Evolutionary conservation across 2,329 filamentous ascomycete species (phyloP), one percentile per base, ranked within the genome.

Genomic region (Zalaria sp.): DNA sequence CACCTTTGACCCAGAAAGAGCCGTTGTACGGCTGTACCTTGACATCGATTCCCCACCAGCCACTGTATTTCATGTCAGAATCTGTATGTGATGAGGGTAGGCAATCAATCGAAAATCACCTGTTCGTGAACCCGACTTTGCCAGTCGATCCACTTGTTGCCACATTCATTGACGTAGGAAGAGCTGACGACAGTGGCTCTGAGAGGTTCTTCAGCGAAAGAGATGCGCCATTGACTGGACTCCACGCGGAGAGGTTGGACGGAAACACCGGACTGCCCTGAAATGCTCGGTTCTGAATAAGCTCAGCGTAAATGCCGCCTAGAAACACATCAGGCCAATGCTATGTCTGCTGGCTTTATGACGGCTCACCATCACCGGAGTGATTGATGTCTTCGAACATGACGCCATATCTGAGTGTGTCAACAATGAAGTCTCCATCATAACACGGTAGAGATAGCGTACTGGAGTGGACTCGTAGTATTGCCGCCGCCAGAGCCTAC

Each of bases 201-300:
- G 59, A 61, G 42, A 66, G 61, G 47, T 71, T 63, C 41, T 52
- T 43, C 31, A 78, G 57, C 31, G 68, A 74, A 27, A 69, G 58
- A 25, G 60, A 52, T 3, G 62, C 58, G 7, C 70, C 73, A 41
- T 65, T 68, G 27, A 77, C 66, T 55, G 70, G 70, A 53, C 73
- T 72, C 5, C 67, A 74, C 7, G 67, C 69, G 2, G 59, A 65
- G 49, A 74, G 72, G 34, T 57, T 65, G 46, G 65, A 57, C 11
- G 53, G 51, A 50, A 67, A 67, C 25, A 73, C 67, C 28, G 66
- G 18, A 27, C 36, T 48, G 39, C 64, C 67, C 54, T 82, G 78
- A 50, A 83, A 81, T n/a, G 77, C 79, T 41, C 77, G 70, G 57
- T 83, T 83, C 38, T 68, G 69, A 43, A 83, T 71, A 42, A 83